Base-by-base conservation (phyloP, 176 grass and related monocot genomes). In the Poa pratensis region DNA sequence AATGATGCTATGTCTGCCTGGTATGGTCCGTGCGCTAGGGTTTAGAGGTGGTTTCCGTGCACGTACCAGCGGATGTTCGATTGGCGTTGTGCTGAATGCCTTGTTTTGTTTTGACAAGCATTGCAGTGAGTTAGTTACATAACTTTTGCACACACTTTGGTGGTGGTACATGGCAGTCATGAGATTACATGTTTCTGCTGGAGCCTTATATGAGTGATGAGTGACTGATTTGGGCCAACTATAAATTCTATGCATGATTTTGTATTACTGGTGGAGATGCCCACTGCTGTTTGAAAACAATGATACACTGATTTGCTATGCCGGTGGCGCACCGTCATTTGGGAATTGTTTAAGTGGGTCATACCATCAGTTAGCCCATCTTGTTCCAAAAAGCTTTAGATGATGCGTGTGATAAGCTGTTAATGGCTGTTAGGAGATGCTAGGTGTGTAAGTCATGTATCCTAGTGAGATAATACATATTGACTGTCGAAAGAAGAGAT, bases 301-400 rank as follows among this genome's bases (percentile, higher is more conserved):
- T 7, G 79, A 9, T 3, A 16, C 24, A 54, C 35, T 68, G 16
- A 65, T 83, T 83, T 83, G 18, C 39, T 62, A 10, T 83, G 52
- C 18, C 7, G 1, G 52, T 9, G 46, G 11, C 23, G 6, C 63
- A 69, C 32, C 46, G 26, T 39, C 12, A 7, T 68, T 37, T 69
- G 19, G 9, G 43, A 69, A 22, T 46, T 69, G 28, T 52, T 69
- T 46, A 11, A 63, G 12, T 23, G 4, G 17, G 13, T 19, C 50
- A 55, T 61, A 22, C 40, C 80, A 61, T 83, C 40, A 67, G 34
- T 40, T 74, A 48, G 24, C 12, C 19, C 32, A 15, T 54, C 28
- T 53, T 32, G 34, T 69, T 58, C 52, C 19, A 63, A 7, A 67
- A 51, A 52, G 8, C 11, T 68, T 50, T n/a, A 15, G 43, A 32